Base-by-base conservation (phyloP, 2,329 filamentous ascomycete species). In the Fusarium newnesense region DNA sequence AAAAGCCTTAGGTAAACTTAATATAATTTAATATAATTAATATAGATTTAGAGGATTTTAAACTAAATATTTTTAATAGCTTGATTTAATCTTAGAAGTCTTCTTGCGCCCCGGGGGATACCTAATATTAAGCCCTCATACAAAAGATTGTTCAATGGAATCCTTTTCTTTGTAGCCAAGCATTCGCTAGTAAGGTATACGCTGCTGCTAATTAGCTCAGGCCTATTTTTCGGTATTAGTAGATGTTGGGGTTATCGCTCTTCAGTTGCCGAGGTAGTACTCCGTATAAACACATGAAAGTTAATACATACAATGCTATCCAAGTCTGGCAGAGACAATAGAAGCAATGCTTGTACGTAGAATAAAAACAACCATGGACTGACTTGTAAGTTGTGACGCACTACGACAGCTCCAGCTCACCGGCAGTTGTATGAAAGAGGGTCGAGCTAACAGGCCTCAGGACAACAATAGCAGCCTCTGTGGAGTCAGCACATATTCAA, bases 401-500 rank as follows among this genome's bases (percentile, higher is more conserved):
- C 60, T 52, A 60, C 56, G 46, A 64, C 59, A 71, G 36, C 36
- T 39, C 32, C 62, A 64, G 54, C 43, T 57, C 21, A 37, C 44
- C 71, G 71, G 71, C 71, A 74, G 60, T 74, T 74, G 72, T 65
- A 39, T 50, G 63, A 68, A 59, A 74, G 71, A 74, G 71, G 71
- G 67, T 69, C 72, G 42, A 47, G 47, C 67, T 68, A 74, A 75
- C 52, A 74, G 66, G 60, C 66, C 75, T 71, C 65, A 61, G 74
- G 57, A 73, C 59, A 71, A 64, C 68, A 70, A 74, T 68, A 69
- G 61, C 57, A 70, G 66, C 66, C 50, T 60, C 52, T 71, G 75
- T 76, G 75, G 75, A 68, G 75, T 69, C 64, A 44, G 28, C 44
- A 46, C 58, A 46, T 60, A 70, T 57, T 57, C 67, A 56, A 42